Evolutionary conservation across 306 rosid genomes (phyloP), one percentile per base, ranked within the genome.

Genomic region (Pueraria montana): DNA sequence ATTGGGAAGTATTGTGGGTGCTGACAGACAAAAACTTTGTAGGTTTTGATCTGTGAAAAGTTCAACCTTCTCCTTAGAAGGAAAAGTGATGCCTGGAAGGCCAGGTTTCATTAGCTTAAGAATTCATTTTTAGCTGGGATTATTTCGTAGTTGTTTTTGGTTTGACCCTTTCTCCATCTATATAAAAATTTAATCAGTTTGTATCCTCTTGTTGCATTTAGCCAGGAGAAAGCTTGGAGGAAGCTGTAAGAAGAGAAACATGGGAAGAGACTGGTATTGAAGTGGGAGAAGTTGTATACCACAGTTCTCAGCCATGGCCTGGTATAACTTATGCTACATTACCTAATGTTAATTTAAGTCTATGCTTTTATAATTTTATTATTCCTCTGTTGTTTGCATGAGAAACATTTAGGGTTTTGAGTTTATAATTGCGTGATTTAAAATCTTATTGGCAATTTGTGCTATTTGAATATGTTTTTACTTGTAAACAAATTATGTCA

Each of bases 251-350:
- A 89, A 92, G 99, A 85, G 99, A 96, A 86, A 91, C 99, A 40
- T 91, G 94, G 96, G 99, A 96, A 67, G 99, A 96, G 94, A 89
- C 96, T 23, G 96, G 98, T n/a, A 75, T 96, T 85, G 97, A 94
- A 88, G 98, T 96, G 32, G 99, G 94, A 76, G 92, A 96, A 80
- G 98, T 94, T 74, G 83, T 92, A 68, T 96, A 94, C 58, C 95
- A 92, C 76, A 96, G 98, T 72, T 96, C 98, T 84, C 99, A 96
- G 87, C 99, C 99, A 23, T 93, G 99, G 99, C 96, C 99, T 24
- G 97, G 99, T 96, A 91, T 76, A 58, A 27, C 40, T 78, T 52
- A 71, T 83, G 70, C 81, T 18, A 26, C 73, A 36, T 45, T 2
- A 61, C 20, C 77, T 45, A 16, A 12, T 18, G 21, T 59, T 42